Evolutionary conservation across 495 filamentous ascomycete genomes (phyloP), one percentile per base, ranked within the genome.

Genomic region (Xylona heveae): DNA sequence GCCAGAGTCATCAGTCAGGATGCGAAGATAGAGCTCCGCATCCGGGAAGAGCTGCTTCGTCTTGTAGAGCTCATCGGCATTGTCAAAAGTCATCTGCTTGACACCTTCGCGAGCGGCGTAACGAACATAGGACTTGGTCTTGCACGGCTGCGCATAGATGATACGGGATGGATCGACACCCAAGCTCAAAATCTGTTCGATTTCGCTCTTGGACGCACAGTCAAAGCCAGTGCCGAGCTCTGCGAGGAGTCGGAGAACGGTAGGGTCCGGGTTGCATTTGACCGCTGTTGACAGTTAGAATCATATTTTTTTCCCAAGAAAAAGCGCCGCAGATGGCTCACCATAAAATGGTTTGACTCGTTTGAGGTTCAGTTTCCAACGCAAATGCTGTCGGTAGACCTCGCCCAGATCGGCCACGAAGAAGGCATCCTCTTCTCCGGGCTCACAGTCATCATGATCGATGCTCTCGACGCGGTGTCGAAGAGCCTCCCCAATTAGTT

Each of bases 31-130:
- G 9, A 95, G 69, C 55, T 92, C 78, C 21, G 88, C 88, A 15
- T 68, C 72, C 7, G 88, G 90, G 47, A 67, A 93, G 38, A 80
- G 64, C 40, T 78, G 70, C 49, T 90, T 85, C 54, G 90, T 88
- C 64, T 99, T 95, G 66, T 85, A 80, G 21, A 99, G 68, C 59
- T 99, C 90, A 47, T 95, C 88, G 40, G 81, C 71, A 43, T 95
- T 94, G 60, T 99, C 88, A 44, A 95, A 94, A 7, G 88, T 95
- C 83, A 99, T 95, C 61, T 92, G 82, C 59, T 80, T 90, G 44
- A 99, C 85, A 37, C 72, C 76, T 34, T 75, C 51, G 48, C 71
- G 64, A 35, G 73, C 67, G 32, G 85, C 85, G 44, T 79, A 91
- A 43, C 83, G 79, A 38, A 95, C 61, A 54, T 94, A 93, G 24